Base-by-base conservation (phyloP, 2,329 filamentous ascomycete genomes). In the Byssochlamys sp. region DNA sequence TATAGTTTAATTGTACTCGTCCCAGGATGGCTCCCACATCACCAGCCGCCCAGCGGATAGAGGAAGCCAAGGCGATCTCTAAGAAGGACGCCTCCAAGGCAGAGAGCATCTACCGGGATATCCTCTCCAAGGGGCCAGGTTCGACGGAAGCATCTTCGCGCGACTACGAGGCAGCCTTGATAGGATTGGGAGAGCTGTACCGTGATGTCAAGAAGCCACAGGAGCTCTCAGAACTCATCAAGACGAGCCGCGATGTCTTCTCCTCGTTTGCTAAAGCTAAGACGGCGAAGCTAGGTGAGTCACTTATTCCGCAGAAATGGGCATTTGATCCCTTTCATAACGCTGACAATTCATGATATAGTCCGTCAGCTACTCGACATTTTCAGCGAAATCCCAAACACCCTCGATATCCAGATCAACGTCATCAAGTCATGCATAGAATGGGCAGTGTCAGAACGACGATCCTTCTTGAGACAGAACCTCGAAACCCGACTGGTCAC, bases 351-450 rank as follows among this genome's bases (percentile, higher is more conserved):
- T 59, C 12, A 55, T 26, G 26, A 28, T 45, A 27, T 61, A 96
- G 94, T 99, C 66, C 92, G 94, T 67, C 91, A 96, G 77, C 85
- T 99, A 27, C 88, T 99, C 73, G 94, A 99, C 75, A 86, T 96
- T 73, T 94, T 97, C 81, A 85, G 89, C 68, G 84, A 88, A 69
- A 96, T 97, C 67, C 94, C 95, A 69, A 88, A 96, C 77, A 94
- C 90, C 67, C 88, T 88, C 79, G 94, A 99, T 73, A 89, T 87
- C 71, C 94, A 99, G 79, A 91, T 96, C 73, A 80, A 86, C 73
- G 90, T 96, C 68, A 99, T 94, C 70, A 96, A 96, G 78, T 96
- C 94, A 77, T 97, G 91, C 80, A 99, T 99, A 85, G 92, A 97
- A 78, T 99, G 94, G 94, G 94, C 94, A 53, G 90, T 92, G 56